Evolutionary conservation across 2,329 filamentous ascomycete species (phyloP).

Genomic region (Claviceps purpurea): DNA sequence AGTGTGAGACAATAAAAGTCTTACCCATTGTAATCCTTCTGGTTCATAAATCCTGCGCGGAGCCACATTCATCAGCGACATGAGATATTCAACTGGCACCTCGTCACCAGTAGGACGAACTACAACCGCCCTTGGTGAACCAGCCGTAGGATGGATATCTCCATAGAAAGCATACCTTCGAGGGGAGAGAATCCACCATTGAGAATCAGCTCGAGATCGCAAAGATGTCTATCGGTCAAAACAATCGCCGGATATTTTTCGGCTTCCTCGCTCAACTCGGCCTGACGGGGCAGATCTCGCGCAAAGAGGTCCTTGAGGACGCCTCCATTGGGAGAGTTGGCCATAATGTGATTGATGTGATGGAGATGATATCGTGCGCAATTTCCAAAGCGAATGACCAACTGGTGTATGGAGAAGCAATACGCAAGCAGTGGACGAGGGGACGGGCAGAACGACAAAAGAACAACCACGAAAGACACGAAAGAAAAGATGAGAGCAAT

Average conservation of each 20-base stretch:
- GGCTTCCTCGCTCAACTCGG: slow-evolving; percentile 68
- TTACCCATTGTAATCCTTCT: slow-evolving; percentile 92
- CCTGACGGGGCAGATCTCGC: slow-evolving; percentile 73
- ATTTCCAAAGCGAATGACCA: neutral
- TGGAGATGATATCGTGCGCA: neutral
- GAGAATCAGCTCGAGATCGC: slow-evolving; percentile 93
- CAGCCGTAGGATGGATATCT: neutral
- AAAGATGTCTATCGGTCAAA: slow-evolving; percentile 87
- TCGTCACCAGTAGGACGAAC: neutral
- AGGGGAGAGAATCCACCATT: slow-evolving; percentile 96
- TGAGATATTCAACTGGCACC: neutral
- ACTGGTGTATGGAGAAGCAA: slow-evolving; percentile 6
- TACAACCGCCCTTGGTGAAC: neutral
- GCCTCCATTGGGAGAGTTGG: slow-evolving; percentile 71
- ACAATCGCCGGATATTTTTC: slow-evolving; percentile 74
- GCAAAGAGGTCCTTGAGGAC: slow-evolving; percentile 96
- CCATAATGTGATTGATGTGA: slow-evolving; percentile 32
- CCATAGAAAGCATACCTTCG: slow-evolving; percentile 53
- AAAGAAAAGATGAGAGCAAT: slow-evolving; percentile 3
- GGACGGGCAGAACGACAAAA: neutral
- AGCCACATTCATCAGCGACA: slow-evolving; percentile 1
- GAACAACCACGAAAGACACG: neutral
- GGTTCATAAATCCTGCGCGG: slow-evolving; percentile 75
- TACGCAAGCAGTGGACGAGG: neutral
- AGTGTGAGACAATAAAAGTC: slow-evolving; percentile 17